Evolutionary conservation across 2,329 filamentous ascomycete species (phyloP), one percentile per base, ranked within the genome.

Genomic region (Amesomyces nigricolor): DNA sequence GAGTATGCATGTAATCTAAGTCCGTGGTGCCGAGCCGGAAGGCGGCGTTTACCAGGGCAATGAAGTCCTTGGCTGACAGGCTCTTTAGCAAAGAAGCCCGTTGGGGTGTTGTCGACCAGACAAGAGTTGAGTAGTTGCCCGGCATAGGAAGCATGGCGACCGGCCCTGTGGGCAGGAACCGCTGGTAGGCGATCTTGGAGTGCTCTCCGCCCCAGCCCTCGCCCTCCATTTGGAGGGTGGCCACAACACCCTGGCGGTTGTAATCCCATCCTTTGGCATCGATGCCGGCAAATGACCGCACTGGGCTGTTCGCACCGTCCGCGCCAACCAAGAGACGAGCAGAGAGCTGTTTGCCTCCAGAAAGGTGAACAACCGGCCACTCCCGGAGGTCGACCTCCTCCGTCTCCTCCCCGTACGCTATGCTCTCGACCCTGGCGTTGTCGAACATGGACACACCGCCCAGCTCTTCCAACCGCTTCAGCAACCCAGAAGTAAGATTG

Each of bases 271-370:
- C 94, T 17, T 85, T 81, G 54, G 86, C 89, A 43, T 85, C 78
- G 63, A 99, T 97, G 49, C 85, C 87, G 4, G 92, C 91, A 69
- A 96, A 99, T 0, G 85, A 79, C 39, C 94, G 85, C 13, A 99
- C 94, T 2, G 92, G 94, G 65, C 89, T 95, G 71, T 96, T 97
- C 42, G 90, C 90, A 14, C 94, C 94, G 66, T 99, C 94, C 3
- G 94, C 95, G 1, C 94, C 94, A 9, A 99, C 85, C 2, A 99
- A 79, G 1, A 99, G 79, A 44, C 94, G 82, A 1, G 94, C 91
- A 35, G 87, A 85, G 29, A 99, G 77, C 49, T 80, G 75, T 67
- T 76, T 80, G 19, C 84, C 86, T 32, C 81, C 80, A 10, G 83
- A 82, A 5, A 97, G 75, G 8, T 84, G 83, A 3, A 99, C 79